These are phyloP conservation scores for Cyclotella baltica DNA, from an alignment of 108 stramenopile genomes.

Conservation along the genomic window DNA sequence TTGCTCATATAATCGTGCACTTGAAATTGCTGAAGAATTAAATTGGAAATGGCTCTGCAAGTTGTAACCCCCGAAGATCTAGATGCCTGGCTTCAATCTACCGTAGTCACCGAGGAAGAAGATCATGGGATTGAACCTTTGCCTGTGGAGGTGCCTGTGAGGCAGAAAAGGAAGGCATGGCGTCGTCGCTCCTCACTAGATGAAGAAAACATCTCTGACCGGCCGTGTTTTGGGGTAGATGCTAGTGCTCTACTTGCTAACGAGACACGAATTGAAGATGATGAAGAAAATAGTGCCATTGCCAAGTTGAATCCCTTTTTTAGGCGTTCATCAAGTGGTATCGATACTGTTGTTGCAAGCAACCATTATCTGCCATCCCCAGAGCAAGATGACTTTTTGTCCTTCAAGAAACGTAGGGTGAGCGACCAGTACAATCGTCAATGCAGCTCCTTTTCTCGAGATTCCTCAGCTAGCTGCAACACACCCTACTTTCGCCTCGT, in stretches of 20 bases:
- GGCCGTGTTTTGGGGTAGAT: not conserved
- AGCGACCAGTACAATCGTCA: not conserved
- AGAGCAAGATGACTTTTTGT: not conserved
- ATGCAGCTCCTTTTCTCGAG: not conserved
- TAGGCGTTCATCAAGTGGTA: not conserved
- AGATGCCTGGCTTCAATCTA: not conserved
- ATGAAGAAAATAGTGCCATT: not conserved
- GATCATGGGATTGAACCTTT: not conserved
- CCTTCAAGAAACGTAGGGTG: not conserved
- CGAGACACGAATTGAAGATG: not conserved
- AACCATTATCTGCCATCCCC: not conserved
- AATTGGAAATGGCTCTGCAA: too few relatives aligned
- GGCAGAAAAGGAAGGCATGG: not conserved
- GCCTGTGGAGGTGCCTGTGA: not conserved
- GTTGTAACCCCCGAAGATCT: constrained; percentile 5
- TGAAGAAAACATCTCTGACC: not conserved
- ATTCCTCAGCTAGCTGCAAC: not conserved
- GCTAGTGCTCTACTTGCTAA: not conserved
- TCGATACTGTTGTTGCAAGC: not conserved
- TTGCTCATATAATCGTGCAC: too few relatives aligned
- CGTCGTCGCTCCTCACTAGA: not conserved
- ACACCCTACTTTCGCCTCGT: not conserved
- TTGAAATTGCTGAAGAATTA: too few relatives aligned
- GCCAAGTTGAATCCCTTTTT: not conserved
- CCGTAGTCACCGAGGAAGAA: not conserved